Percentiles rank a stretch among this genome's conserved stretches.
Conservation (phyloP, 1,284 basidiomycete genomes). For the Acaromyces ingoldii region DNA sequence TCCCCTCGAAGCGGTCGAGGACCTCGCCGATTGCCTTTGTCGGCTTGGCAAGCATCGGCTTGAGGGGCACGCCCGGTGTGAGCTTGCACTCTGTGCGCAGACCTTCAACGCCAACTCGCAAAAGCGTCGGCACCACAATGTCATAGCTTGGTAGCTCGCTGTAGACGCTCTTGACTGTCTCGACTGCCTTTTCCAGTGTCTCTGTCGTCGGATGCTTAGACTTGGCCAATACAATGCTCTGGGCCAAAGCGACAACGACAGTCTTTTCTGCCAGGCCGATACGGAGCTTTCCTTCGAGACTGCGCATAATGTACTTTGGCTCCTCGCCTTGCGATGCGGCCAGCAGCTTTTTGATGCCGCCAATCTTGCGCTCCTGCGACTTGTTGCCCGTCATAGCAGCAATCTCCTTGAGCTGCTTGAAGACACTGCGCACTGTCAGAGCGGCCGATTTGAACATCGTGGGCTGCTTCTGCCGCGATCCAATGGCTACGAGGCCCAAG, state of each 20-base stretch:
- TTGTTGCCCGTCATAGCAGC: conserved; percentile 70
- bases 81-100: conserved; percentile 77
- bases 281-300: conserved; percentile 91
- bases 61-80: conserved; percentile 86
- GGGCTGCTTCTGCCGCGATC: conserved; percentile 86
- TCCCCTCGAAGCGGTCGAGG: conserved; percentile 90
- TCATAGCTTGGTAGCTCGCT: conserved; percentile 95
- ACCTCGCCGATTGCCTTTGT: conserved; percentile 99
- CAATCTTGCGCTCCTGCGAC: conserved; percentile 67
- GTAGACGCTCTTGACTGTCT: conserved; percentile 82
- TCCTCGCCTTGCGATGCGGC: conserved; percentile 81
- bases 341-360: conserved; percentile 88
- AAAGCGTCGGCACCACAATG: conserved; percentile 82
- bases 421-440: conserved; percentile 76
- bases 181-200: conserved; percentile 71
- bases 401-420: conserved; percentile 34
- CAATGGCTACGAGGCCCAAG: conserved; percentile 89
- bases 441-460: conserved; percentile 92
- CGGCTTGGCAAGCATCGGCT: conserved; percentile 99
- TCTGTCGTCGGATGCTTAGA: conserved; percentile 66
- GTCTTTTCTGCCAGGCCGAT: conserved; percentile 96
- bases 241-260: conserved; percentile 51
- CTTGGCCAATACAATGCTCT: conserved; percentile 48
- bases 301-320: conserved; percentile 93
- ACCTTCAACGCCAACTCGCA: conserved; percentile 70